Evolutionary conservation across 2,329 filamentous ascomycete genomes (phyloP).

Genomic region (Hymenoscyphus infarciens): DNA sequence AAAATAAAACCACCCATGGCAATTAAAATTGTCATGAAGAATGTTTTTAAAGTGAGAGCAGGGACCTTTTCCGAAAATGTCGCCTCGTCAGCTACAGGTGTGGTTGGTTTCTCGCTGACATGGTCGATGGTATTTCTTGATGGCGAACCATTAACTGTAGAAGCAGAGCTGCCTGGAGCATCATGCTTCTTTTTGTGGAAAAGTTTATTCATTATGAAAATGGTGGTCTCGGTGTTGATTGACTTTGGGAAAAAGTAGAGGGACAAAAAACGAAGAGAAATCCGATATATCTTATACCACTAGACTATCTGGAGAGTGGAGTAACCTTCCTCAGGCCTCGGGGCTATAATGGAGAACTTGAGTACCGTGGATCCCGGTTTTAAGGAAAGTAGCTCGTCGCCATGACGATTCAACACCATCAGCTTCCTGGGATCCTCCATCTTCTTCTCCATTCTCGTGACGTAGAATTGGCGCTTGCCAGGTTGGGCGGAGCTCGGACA

Average conservation of each 20-base stretch:
- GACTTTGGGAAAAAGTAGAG: background rate
- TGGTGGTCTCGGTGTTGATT: background rate
- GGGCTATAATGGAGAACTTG: background rate
- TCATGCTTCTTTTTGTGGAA: conserved; percentile 14
- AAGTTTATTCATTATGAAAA: conserved; percentile 12
- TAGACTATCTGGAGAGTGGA: conserved; percentile 1
- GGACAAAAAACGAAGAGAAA: background rate
- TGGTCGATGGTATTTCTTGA: background rate
- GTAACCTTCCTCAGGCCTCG: background rate
- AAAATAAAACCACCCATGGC: conserved; percentile 36
- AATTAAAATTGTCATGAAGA: conserved; percentile 26
- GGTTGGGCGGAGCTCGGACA: background rate
- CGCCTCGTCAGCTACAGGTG: background rate
- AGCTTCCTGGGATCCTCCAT: background rate
- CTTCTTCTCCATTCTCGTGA: background rate
- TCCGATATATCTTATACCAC: background rate
- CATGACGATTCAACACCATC: background rate
- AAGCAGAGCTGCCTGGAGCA: conserved; percentile 11
- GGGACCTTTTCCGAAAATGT: conserved; percentile 9
- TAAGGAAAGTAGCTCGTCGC: background rate
- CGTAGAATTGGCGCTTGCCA: background rate
- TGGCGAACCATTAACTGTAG: conserved; percentile 9
- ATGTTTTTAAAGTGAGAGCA: conserved; percentile 21
- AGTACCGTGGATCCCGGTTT: background rate
- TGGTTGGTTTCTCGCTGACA: conserved; percentile 4